Evolutionary conservation across 78 protist genomes (phyloP).

Genomic region (Anaeramoeba flamelloides): DNA sequence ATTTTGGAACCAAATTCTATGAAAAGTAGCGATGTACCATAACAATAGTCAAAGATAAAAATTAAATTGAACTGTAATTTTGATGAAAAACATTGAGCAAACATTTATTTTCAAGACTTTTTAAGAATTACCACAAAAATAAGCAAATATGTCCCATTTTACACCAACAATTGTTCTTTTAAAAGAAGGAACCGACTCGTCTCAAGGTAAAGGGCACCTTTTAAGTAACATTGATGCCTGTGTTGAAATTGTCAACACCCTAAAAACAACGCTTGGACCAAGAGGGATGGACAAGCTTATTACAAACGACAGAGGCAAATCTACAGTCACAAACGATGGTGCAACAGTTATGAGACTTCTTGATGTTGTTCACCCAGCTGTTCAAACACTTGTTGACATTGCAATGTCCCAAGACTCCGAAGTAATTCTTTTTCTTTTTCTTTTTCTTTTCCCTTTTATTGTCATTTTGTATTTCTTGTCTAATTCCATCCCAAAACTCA

Average conservation of each 20-base stretch:
- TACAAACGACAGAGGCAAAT: conserved; percentile 26
- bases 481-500: too few relatives aligned
- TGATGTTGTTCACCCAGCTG: conserved; percentile 98
- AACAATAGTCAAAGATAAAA: too few relatives aligned
- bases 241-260: conserved; percentile 52
- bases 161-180: conserved; percentile 82
- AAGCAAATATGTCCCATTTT: too few relatives aligned
- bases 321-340: conserved; percentile 97
- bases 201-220: conserved; percentile 94
- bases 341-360: conserved; percentile 95
- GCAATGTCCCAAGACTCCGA: conserved; percentile 90
- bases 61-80: too few relatives aligned
- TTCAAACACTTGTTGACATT: conserved; percentile 88
- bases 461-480: too few relatives aligned
- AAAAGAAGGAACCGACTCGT: conserved; percentile 92
- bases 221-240: conserved; percentile 92
- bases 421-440: conserved; percentile 20
- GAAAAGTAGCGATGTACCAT: too few relatives aligned
- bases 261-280: conserved; percentile 58
- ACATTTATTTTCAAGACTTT: too few relatives aligned
- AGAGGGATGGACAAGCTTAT: conserved; percentile 87
- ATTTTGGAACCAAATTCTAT: too few relatives aligned
- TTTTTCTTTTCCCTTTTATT: too few relatives aligned
- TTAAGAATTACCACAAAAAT: too few relatives aligned
- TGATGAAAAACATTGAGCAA: too few relatives aligned